Base-by-base conservation (phyloP, 1,139 yeast species). In the Zygoascus sp. region DNA sequence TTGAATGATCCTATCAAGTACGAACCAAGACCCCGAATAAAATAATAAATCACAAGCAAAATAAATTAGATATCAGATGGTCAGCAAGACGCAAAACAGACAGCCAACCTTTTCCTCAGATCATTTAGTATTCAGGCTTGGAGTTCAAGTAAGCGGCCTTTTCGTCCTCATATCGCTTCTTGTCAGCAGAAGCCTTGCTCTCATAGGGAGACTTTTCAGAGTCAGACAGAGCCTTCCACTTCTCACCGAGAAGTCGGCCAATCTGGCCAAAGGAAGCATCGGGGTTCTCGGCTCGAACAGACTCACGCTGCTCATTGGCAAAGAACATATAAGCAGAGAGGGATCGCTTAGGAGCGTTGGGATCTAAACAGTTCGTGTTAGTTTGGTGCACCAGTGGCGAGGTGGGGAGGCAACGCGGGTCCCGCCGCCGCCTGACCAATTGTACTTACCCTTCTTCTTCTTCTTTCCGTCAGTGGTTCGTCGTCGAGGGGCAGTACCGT, bases 321-420 rank as follows among this genome's bases (percentile, higher is more conserved):
- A 90, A 92, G 79, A 86, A 90, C 97, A 92, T 90, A 81, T 92
- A 92, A 48, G 97, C 97, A 53, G 97, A 88, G 67, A 92, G 76
- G 32, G 97, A 88, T 72, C 97, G 84, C 87, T 92, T 92, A 69
- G 98, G 98, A 57, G 98, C 98, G 72, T 90, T 90, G 74, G 97
- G 97, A 73, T 92, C 97, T 72, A n/a, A n/a, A n/a, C n/a, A 35
- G 30, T 17, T 25, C 21, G 44, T 42, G 22, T 27, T 23, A 22
- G 38, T 27, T 13, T 15, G 21, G 23, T 27, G 20, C 28, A 20
- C 15, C 20, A 23, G 27, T 21, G 22, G 32, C 37, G n/a, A 7
- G n/a, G n/a, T n/a, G n/a, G n/a, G n/a, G n/a, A n/a, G n/a, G n/a
- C n/a, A n/a, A n/a, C n/a, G n/a, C n/a, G n/a, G n/a, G n/a, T n/a